Percentiles rank a stretch among this genome's conserved stretches.
Evolutionary conservation across 805 yeast genomes (phyloP).

Genomic region (Hanseniaspora hatyaiensis): DNA sequence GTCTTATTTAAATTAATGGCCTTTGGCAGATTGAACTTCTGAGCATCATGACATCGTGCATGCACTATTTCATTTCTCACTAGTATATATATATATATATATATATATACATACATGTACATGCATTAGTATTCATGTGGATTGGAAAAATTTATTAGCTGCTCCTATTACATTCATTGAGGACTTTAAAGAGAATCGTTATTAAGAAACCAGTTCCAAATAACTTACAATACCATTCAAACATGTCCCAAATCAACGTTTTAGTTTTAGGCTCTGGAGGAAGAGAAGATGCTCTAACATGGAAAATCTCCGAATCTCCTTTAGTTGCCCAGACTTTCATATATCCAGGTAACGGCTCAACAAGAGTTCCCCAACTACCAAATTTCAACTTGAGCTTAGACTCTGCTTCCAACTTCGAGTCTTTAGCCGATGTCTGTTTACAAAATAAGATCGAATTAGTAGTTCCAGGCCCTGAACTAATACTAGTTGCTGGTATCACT

Average conservation of each 20-base stretch:
- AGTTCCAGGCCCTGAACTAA: slow-evolving; percentile 98
- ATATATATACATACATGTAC: no score
- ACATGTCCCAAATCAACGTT: slow-evolving; percentile 39
- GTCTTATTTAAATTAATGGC: no score
- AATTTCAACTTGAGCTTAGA: slow-evolving; percentile 39
- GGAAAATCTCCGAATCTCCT: slow-evolving; percentile 76
- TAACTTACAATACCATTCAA: no score
- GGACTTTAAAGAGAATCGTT: no score
- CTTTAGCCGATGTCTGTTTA: slow-evolving; percentile 62
- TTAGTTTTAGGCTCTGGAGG: slow-evolving; percentile 96
- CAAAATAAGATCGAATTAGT: slow-evolving; percentile 57
- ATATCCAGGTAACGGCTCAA: slow-evolving; percentile 98
- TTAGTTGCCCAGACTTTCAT: slow-evolving; percentile 64
- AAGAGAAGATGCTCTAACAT: slow-evolving; percentile 92
- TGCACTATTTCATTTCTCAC: no score
- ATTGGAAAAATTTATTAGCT: no score
- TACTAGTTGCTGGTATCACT: slow-evolving; percentile 86
- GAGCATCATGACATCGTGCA: no score
- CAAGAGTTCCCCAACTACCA: slow-evolving; percentile 34
- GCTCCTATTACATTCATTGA: no score
- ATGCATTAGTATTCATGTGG: no score
- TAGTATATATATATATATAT: no score
- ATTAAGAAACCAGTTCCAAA: no score
- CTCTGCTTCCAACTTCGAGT: slow-evolving; percentile 59
- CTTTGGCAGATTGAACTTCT: no score